Conservation (phyloP, 306 rosid genomes). For the Gynostemma pentaphyllum region DNA sequence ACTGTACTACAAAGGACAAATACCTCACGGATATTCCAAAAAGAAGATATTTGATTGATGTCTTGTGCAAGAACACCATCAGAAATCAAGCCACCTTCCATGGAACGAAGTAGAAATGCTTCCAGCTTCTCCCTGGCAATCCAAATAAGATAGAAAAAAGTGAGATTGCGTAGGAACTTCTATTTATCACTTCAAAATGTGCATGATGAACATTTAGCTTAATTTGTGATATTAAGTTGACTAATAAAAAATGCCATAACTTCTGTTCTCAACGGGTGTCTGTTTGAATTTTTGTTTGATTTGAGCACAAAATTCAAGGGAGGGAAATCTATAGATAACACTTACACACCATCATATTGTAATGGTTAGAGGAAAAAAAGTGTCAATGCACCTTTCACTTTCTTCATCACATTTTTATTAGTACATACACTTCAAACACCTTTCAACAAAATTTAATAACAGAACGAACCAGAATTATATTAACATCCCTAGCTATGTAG, state of each 20-base stretch:
- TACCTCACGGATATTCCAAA: slow-evolving; percentile 95
- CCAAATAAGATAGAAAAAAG: slow-evolving; percentile 12
- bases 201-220: not conserved
- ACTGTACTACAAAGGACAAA: slow-evolving; percentile 7
- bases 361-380: not conserved
- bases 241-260: not conserved
- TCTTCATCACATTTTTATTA: not conserved
- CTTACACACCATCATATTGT: not conserved
- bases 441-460: not conserved
- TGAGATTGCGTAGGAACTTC: not conserved
- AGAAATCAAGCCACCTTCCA: slow-evolving; percentile 78
- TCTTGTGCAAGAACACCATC: slow-evolving; percentile 93
- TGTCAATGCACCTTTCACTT: not conserved
- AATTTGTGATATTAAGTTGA: not conserved
- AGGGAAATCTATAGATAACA: not conserved
- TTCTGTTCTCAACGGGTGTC: not conserved
- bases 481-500: not conserved
- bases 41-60: slow-evolving; percentile 83
- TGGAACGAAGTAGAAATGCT: slow-evolving; percentile 67
- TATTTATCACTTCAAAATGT: not conserved
- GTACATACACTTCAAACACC: slow-evolving; percentile 2
- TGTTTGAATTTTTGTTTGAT: not conserved
- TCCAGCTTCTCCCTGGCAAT: slow-evolving; percentile 83
- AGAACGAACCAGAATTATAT: not conserved
- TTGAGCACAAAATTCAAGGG: not conserved